Conservation (phyloP, 495 filamentous ascomycete genomes). For the Daldinia childiae region DNA sequence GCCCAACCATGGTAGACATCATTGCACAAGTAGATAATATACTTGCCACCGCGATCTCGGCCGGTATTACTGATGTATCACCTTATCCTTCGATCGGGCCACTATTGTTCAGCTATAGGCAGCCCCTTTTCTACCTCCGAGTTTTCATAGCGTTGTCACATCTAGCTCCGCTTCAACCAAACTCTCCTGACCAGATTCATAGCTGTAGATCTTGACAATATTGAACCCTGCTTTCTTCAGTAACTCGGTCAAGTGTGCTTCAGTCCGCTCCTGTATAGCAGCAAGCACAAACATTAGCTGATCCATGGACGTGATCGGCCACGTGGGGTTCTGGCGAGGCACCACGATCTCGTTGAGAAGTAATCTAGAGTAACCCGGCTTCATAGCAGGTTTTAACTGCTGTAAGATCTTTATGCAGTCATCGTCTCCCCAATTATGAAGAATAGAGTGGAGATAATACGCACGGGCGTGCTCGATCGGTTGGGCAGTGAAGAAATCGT, state of each 20-base stretch:
- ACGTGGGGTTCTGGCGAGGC: slow-evolving; percentile 47
- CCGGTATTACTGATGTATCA: background rate
- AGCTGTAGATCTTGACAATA: background rate
- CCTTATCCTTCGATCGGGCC: background rate
- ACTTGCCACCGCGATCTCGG: too few species aligned
- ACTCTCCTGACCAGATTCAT: background rate
- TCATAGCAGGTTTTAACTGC: slow-evolving; percentile 44
- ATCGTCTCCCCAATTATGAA: slow-evolving; percentile 62
- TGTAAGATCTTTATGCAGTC: slow-evolving; percentile 54
- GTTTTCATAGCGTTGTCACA: background rate
- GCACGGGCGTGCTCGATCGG: slow-evolving; percentile 55
- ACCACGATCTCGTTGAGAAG: slow-evolving; percentile 65
- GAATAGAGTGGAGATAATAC: slow-evolving; percentile 58
- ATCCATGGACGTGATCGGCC: slow-evolving; percentile 56
- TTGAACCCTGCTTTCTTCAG: background rate
- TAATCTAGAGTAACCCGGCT: slow-evolving; percentile 54
- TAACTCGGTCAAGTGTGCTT: background rate
- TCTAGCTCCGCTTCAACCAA: background rate
- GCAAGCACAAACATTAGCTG: slow-evolving; percentile 55
- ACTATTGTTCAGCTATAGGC: background rate
- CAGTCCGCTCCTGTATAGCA: slow-evolving; percentile 48
- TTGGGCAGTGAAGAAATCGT: slow-evolving; percentile 66
- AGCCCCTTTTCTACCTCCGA: background rate
- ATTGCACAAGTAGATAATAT: background rate
- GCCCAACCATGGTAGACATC: background rate